Percentiles rank a stretch among this genome's conserved stretches.
phyloP scores from a whole-genome alignment of 148 eudicot genomes.

The Chenopodium album region DNA sequence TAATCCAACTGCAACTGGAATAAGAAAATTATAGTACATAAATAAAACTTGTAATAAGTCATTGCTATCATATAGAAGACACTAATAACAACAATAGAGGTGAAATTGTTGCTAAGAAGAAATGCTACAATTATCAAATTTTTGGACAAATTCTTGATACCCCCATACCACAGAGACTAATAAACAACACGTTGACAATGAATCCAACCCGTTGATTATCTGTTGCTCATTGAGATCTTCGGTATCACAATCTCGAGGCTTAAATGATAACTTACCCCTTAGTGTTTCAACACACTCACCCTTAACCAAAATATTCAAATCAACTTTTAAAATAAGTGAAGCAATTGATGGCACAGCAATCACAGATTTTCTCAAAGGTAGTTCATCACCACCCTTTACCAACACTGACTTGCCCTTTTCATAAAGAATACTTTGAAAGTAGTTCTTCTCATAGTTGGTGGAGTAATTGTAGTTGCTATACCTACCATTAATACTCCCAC shows the following conservation, averaged over 20 bases:
- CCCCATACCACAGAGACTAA: too few relatives aligned
- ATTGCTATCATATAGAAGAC: too few relatives aligned
- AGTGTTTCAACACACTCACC: neutral
- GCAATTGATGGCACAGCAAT: neutral
- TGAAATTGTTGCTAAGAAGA: too few relatives aligned
- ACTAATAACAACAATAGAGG: too few relatives aligned
- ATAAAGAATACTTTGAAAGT: neutral
- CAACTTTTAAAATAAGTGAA: neutral
- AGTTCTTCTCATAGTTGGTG: neutral
- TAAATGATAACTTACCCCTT: neutral
- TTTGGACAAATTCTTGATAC: too few relatives aligned
- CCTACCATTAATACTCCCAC: neutral
- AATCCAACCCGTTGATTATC: neutral
- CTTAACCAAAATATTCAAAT: neutral
- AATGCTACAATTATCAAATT: too few relatives aligned
- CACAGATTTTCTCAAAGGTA: neutral
- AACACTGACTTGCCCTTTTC: neutral
- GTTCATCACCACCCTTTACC: neutral
- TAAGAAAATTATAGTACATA: too few relatives aligned
- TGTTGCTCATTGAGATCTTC: neutral
- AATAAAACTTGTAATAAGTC: too few relatives aligned
- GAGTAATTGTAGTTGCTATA: neutral
- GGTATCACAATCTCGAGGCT: neutral
- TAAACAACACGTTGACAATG: too few relatives aligned
- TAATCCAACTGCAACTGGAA: too few relatives aligned